A percentile compares a stretch with the other conserved stretches of the same genome.
Conservation (phyloP, 2,329 filamentous ascomycete genomes). For the Westerdykella sp. region DNA sequence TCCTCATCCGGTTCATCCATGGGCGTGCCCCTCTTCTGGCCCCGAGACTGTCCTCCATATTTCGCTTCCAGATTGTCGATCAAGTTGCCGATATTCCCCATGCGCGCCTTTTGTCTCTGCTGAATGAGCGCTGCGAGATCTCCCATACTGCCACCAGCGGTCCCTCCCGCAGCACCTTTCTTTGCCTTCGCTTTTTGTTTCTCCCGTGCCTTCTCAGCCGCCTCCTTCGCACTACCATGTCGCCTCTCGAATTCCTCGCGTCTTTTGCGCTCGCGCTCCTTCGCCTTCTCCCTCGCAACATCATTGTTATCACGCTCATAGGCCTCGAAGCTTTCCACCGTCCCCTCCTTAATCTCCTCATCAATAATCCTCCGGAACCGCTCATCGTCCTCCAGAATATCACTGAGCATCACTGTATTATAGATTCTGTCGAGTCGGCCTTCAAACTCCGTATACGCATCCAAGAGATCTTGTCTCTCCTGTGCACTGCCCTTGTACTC, state of each 20-base stretch:
- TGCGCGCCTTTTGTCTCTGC: conserved; percentile 29
- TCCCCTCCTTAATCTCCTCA: conserved; percentile 63
- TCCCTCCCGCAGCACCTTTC: conserved; percentile 18
- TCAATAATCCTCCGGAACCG: conserved; percentile 78
- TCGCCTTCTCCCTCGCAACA: conserved; percentile 23
- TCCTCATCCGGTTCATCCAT: conserved; percentile 58
- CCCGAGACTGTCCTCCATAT: conserved; percentile 34
- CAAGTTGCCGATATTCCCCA: conserved; percentile 21
- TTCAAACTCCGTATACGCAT: conserved; percentile 64
- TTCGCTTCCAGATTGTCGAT: conserved; percentile 31
- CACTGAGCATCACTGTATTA: conserved; percentile 77
- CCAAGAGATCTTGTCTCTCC: conserved; percentile 70
- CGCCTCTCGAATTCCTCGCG: conserved; percentile 46
- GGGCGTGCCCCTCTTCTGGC: conserved; percentile 41
- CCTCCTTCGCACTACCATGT: conserved; percentile 41
- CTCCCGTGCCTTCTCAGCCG: conserved; percentile 55
- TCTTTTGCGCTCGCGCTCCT: conserved; percentile 31
- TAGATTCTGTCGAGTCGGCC: conserved; percentile 76
- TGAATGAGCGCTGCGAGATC: conserved; percentile 35
- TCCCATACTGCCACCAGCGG: conserved; percentile 25
- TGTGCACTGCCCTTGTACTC: conserved; percentile 83
- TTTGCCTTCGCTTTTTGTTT: conserved; percentile 61
- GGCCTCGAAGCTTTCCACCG: conserved; percentile 59
- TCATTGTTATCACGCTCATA: conserved; percentile 65
- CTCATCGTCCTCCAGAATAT: conserved; percentile 76